These are phyloP conservation scores for Calonectria pteridis DNA, from an alignment of 2,329 filamentous ascomycete species.

Conservation along the genomic window DNA sequence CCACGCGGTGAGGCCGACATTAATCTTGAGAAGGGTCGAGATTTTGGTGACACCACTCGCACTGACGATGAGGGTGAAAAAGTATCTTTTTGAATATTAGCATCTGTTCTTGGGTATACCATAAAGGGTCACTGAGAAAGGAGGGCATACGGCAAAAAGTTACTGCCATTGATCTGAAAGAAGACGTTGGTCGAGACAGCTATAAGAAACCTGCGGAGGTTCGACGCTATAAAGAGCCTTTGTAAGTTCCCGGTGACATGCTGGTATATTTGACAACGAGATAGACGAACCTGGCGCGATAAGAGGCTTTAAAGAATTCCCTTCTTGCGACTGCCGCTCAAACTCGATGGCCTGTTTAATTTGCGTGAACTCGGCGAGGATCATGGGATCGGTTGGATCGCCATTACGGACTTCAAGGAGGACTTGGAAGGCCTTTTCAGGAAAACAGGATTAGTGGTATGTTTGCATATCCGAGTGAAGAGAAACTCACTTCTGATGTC, in stretches of 20 bases:
- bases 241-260: background rate
- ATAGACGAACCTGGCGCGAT: background rate
- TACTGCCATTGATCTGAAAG: slow-evolving; percentile 4
- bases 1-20: background rate
- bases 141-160: background rate
- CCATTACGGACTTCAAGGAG: background rate
- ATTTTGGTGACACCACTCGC: background rate
- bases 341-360: background rate
- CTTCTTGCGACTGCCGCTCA: background rate
- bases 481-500: background rate
- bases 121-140: background rate
- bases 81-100: background rate
- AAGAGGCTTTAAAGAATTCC: background rate
- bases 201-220: background rate
- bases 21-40: background rate
- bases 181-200: background rate
- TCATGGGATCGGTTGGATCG: background rate
- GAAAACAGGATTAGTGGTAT: background rate
- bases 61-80: background rate
- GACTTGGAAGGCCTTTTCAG: background rate
- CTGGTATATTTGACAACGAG: too few species aligned
- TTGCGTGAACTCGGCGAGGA: background rate
- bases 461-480: background rate
- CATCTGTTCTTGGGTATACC: background rate
- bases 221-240: background rate